Conservation (phyloP, 352 stramenopile genomes). For the Pelagophyceae sp. region DNA sequence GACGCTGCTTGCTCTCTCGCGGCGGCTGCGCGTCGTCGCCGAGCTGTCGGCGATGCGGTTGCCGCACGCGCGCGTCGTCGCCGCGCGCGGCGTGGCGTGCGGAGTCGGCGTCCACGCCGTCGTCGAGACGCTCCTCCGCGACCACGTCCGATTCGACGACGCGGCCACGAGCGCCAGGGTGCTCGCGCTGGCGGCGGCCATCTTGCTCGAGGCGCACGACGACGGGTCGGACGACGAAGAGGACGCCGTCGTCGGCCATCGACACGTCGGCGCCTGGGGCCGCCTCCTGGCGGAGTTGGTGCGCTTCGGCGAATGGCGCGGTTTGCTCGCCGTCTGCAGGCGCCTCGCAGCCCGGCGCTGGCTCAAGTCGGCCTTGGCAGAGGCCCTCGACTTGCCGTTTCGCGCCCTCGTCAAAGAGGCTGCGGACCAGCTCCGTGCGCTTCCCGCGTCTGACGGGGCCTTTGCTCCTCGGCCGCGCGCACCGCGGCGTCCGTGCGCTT, state of each 20-base stretch:
- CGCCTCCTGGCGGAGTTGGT: background rate
- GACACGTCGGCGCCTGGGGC: background rate
- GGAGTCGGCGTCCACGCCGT: background rate
- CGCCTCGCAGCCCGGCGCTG: background rate
- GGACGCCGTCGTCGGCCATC: background rate
- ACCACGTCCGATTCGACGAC: background rate
- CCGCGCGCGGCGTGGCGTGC: background rate
- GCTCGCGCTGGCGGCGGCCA: background rate
- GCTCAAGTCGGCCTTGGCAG: background rate
- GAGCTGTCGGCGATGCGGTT: conserved; percentile 8
- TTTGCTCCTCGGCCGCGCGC: too few species aligned
- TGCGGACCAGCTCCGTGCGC: too few species aligned
- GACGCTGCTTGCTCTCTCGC: conserved; percentile 2
- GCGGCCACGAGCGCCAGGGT: background rate
- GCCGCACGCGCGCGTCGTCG: conserved; percentile 14
- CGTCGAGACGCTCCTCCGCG: conserved; percentile 5
- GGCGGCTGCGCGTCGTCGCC: conserved; percentile 14
- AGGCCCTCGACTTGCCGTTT: background rate
- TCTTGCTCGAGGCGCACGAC: conserved; percentile 13
- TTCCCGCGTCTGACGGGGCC: too few species aligned
- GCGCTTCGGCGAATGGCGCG: background rate
- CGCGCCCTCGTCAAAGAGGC: too few species aligned
- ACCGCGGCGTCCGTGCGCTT: background rate
- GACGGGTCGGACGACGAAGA: conserved; percentile 2
- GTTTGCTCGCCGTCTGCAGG: background rate